Base-by-base conservation (phyloP, 495 filamentous ascomycete species). In the Melanomma pulvis-pyrius region DNA sequence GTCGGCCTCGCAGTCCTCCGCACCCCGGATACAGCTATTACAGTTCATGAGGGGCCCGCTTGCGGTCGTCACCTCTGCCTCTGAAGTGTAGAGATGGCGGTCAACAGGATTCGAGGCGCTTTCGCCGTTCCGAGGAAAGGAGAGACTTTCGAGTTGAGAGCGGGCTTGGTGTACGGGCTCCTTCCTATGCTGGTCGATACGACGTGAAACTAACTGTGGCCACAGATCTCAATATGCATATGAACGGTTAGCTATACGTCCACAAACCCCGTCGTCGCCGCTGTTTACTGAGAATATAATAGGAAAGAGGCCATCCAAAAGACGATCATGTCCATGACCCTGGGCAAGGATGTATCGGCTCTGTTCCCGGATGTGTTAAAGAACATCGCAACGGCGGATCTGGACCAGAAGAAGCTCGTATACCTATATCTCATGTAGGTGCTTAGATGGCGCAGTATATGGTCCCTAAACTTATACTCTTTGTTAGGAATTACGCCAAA, bases 351-450 rank as follows among this genome's bases (percentile, higher is more conserved):
- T 78, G 94, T 99, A 36, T 99, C 94, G 53, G 90, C 92, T 29
- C 82, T 99, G 36, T 99, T 99, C 77, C 94, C 94, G 19, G 94
- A 99, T 73, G 93, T 99, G 13, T 85, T 99, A 63, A 99, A 99
- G 82, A 99, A 99, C 71, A 98, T 99, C 78, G 93, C 96, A 48
- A 98, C 94, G 7, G 80, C 79, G 28, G 94, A 99, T 76, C 79
- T 99, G 61, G 94, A 98, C 75, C 94, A 99, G 82, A 99, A 99
- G 84, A 99, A 99, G 82, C 88, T 99, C 68, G 94, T 99, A 13
- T 99, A 99, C 76, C 84, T 99, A 29, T 99, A 99, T 75, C 81
- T 99, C 34, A 99, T 99, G 93, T 96, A 76, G 74, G 88, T 76
- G 19, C 19, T 11, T 8, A 36, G 19, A 5, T 29, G 9, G 17